Evolutionary conservation across 179 eudicot genomes (phyloP), one percentile per base, ranked within the genome.

Genomic region (Carnegiea gigantea): DNA sequence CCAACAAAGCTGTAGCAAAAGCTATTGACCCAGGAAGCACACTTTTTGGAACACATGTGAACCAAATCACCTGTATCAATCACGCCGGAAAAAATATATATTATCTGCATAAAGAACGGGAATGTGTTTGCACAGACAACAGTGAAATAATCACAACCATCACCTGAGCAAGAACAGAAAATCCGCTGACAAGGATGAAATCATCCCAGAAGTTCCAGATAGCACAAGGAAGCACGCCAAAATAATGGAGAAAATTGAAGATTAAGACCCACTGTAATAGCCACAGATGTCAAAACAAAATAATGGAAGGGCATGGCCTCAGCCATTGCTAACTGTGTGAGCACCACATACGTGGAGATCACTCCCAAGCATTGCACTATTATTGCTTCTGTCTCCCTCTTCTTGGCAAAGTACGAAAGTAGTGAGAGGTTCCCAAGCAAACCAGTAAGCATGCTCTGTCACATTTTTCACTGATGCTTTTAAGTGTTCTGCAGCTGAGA

Each of bases 201-300:
- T 96, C 99, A 79, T 96, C 97, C 99, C 99, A 96, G n/a, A 90
- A 73, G 51, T 83, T 82, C 98, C 98, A 96, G 80, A 96, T 77
- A n/a, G 78, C 78, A 82, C 85, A 68, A 78, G 87, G 89, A 79
- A 96, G 94, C 83, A 87, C 68, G 82, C 85, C 84, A 82, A 94
- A 93, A 85, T 92, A 94, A 74, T 93, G 91, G 88, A 93, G 83
- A 36, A 93, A 94, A 83, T 96, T 96, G 48, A 89, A 75, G 83
- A 90, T 62, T 62, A 53, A 94, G 89, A 81, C 99, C 98, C 68
- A 83, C 74, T 43, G 89, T 92, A 65, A 96, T 89, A 75, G 90
- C 99, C 13, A 81, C 76, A 21, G 98, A 94, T 64, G 91, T 91
- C 23, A 76, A 78, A 21, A 81, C 76, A 82, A 86, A 96, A 75